Conservation (phyloP, 192 early-diverging fungal species). For the Allomyces macrogynus region DNA sequence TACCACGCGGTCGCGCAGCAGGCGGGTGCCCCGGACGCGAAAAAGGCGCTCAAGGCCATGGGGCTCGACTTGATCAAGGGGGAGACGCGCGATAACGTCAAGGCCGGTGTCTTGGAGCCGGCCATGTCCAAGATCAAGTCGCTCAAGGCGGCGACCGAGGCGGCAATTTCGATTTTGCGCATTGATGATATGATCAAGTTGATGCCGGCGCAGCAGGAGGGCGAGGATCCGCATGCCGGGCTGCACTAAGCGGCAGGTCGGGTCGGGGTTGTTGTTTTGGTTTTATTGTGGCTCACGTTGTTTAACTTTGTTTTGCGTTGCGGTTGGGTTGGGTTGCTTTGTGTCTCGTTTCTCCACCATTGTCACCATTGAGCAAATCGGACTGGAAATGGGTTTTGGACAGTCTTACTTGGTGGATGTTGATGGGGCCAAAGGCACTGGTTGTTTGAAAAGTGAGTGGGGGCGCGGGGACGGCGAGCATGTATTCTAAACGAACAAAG, state of each 20-base stretch:
- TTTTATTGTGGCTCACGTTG: not conserved
- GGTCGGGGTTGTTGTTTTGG: not conserved
- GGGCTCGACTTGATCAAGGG: conserved; percentile 92
- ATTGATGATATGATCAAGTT: conserved; percentile 86
- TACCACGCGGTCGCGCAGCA: conserved; percentile 86
- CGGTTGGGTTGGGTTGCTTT: no score
- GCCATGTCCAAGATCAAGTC: conserved; percentile 96
- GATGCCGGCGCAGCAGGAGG: conserved; percentile 18
- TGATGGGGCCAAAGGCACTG: no score
- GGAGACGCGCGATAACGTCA: conserved; percentile 74
- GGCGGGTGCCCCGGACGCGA: conserved; percentile 41
- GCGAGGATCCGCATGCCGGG: conserved; percentile 19
- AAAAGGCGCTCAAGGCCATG: conserved; percentile 59
- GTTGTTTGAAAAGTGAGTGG: no score
- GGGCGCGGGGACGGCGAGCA: no score
- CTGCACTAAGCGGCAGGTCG: not conserved
- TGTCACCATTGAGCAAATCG: no score
- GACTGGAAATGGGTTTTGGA: no score
- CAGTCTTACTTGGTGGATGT: no score
- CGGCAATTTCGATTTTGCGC: conserved; percentile 88
- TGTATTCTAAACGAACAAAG: no score
- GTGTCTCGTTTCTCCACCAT: no score
- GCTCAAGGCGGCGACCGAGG: conserved; percentile 93
- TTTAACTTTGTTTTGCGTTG: no score
- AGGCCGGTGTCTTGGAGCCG: conserved; percentile 88